Evolutionary conservation across 495 filamentous ascomycete genomes (phyloP), one percentile per base, ranked within the genome.

Genomic region (Chaetomium tenue): DNA sequence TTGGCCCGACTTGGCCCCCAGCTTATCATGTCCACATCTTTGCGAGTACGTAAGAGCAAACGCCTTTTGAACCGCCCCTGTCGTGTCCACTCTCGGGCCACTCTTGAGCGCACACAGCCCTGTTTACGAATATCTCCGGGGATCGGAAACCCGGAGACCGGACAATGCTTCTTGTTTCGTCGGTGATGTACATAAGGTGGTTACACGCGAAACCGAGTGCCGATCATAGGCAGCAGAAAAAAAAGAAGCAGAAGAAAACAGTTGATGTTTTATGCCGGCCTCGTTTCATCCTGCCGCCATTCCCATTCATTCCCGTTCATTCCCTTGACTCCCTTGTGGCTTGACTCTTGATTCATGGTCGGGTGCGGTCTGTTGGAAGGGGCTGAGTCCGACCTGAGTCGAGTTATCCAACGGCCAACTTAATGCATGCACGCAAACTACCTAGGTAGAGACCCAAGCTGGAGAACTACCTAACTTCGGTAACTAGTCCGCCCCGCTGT

Each of bases 221-320:
- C 46, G 46, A 50, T 50, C 48, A 52, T 23, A 18, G 28, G 51
- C n/a, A n/a, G n/a, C n/a, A n/a, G n/a, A n/a, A n/a, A n/a, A n/a
- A n/a, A n/a, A n/a, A n/a, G n/a, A n/a, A n/a, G n/a, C n/a, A n/a
- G 28, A 30, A 30, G 6, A 6, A 30, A 33, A 54, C 51, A 18
- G 6, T 39, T 15, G 11, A 9, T 39, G 53, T 56, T 40, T 22
- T 15, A 40, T 23, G 6, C 30, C 5, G 18, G 2, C 33, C n/a
- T n/a, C n/a, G 28, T 55, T 37, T 55, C 33, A 56, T 22, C 16
- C 16, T 8, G 7, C 53, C 2, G 26, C 9, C 33, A 12, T 12
- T n/a, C n/a, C n/a, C n/a, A n/a, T n/a, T n/a, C n/a, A n/a, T n/a
- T n/a, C n/a, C n/a, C n/a, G n/a, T n/a, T n/a, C n/a, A n/a, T n/a